phyloP scores from a whole-genome alignment of 2,329 filamentous ascomycete genomes.

The Phaeomoniella chlamydospora region DNA sequence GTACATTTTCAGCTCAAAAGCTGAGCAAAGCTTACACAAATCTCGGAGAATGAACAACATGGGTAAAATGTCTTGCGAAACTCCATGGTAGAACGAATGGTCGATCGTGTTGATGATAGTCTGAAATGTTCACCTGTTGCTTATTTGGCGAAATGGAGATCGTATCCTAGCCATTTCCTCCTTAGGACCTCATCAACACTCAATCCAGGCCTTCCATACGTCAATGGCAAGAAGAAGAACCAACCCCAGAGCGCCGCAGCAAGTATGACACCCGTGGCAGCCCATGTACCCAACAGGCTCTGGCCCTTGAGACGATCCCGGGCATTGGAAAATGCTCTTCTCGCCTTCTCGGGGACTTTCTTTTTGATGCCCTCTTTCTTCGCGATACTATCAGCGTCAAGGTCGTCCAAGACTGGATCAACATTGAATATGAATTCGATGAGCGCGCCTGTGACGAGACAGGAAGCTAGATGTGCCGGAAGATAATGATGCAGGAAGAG shows the following conservation, averaged over 20 bases:
- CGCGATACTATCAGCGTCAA: conserved; percentile 20
- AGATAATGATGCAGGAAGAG: conserved; percentile 97
- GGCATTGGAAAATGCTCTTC: conserved; percentile 55
- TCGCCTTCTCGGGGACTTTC: conserved; percentile 25
- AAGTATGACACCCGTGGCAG: conserved; percentile 58
- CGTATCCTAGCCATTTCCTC: conserved; percentile 93
- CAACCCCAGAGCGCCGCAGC: conserved; percentile 58
- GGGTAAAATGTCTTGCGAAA: no score
- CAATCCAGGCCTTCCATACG: conserved; percentile 86
- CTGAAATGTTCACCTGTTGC: no score
- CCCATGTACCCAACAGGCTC: conserved; percentile 66
- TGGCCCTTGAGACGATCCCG: conserved; percentile 68
- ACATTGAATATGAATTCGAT: conserved; percentile 94
- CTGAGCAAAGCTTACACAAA: no score
- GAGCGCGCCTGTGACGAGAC: conserved; percentile 76
- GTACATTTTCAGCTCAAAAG: no score
- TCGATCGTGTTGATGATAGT: no score
- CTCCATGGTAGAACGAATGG: no score
- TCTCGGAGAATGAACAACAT: no score
- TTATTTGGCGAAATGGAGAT: conserved; percentile 97
- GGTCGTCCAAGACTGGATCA: conserved; percentile 47
- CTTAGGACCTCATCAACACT: conserved; percentile 61
- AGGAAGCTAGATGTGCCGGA: conserved; percentile 81
- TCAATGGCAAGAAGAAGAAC: conserved; percentile 88
- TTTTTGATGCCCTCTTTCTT: conserved; percentile 16